Evolutionary conservation across 768 basidiomycete species (phyloP).

Genomic region (Boletus subparvulus): DNA sequence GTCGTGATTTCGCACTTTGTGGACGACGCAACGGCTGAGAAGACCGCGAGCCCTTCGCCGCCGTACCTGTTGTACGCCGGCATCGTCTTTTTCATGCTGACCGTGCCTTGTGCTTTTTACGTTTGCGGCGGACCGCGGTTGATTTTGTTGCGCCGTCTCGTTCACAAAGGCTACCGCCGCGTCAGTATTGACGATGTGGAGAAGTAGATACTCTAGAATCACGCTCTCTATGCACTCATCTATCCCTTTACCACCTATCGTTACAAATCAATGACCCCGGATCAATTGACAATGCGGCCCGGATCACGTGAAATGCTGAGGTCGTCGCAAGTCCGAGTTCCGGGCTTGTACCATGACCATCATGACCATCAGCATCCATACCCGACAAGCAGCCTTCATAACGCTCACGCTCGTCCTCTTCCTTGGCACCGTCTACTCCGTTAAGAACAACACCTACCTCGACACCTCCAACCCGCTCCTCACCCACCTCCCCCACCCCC

Average conservation of each 20-base stretch:
- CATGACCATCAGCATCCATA: slow-evolving; percentile 22
- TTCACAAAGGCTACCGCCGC: slow-evolving; percentile 46
- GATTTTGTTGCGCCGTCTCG: slow-evolving; percentile 37
- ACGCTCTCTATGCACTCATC: not conserved
- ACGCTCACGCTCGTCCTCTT: slow-evolving; percentile 48
- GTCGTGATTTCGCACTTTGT: not conserved
- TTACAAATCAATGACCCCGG: too few relatives aligned
- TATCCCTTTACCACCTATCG: too few relatives aligned
- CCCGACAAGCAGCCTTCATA: slow-evolving; percentile 37
- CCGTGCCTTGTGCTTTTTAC: slow-evolving; percentile 44
- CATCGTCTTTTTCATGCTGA: slow-evolving; percentile 41
- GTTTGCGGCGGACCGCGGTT: slow-evolving; percentile 44
- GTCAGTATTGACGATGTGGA: slow-evolving; percentile 49
- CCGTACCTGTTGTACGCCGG: slow-evolving; percentile 21
- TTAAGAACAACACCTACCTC: slow-evolving; percentile 65
- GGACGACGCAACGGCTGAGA: slow-evolving; percentile 5
- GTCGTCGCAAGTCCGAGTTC: too few relatives aligned
- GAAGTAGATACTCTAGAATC: slow-evolving; percentile 34
- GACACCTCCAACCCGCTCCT: slow-evolving; percentile 81
- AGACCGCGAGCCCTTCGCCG: not conserved
- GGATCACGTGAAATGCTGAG: not conserved
- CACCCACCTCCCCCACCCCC: slow-evolving; percentile 66
- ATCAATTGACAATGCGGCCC: too few relatives aligned
- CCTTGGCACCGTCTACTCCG: slow-evolving; percentile 65
- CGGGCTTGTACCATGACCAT: not conserved